phyloP scores from a whole-genome alignment of 345 rosid genomes.

The Adansonia digitata region DNA sequence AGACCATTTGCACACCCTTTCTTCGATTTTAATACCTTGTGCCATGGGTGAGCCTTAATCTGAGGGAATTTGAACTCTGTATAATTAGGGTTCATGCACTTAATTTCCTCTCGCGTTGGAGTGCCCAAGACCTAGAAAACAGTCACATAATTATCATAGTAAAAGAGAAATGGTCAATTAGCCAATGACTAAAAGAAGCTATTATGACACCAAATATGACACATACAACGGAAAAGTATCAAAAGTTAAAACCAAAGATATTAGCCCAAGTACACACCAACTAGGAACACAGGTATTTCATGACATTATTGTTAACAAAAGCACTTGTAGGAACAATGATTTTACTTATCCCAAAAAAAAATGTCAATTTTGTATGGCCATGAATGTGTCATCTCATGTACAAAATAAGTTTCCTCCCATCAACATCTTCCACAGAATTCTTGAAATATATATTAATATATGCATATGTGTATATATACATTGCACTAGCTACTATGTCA shows the following conservation, averaged over 20 bases:
- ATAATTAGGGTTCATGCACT: constrained; percentile 98
- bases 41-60: constrained; percentile 99
- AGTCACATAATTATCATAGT: background rate
- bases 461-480: background rate
- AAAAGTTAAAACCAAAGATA: background rate
- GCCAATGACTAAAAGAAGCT: constrained; percentile 1
- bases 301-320: background rate
- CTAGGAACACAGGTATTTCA: background rate
- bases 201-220: background rate
- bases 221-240: background rate
- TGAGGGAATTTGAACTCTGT: constrained; percentile 96
- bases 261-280: background rate
- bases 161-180: background rate
- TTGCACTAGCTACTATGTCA: background rate
- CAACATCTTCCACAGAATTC: background rate
- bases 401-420: background rate
- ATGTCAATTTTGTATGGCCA: background rate
- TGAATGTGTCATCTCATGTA: background rate
- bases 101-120: constrained; percentile 96
- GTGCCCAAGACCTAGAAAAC: constrained; percentile 80
- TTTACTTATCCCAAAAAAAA: too few species aligned
- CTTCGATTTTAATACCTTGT: constrained; percentile 54
- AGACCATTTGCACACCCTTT: background rate
- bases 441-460: background rate
- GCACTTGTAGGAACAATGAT: background rate